phyloP scores from a whole-genome alignment of 2,329 filamentous ascomycete genomes.

The Cladosporium cucumerinum region DNA sequence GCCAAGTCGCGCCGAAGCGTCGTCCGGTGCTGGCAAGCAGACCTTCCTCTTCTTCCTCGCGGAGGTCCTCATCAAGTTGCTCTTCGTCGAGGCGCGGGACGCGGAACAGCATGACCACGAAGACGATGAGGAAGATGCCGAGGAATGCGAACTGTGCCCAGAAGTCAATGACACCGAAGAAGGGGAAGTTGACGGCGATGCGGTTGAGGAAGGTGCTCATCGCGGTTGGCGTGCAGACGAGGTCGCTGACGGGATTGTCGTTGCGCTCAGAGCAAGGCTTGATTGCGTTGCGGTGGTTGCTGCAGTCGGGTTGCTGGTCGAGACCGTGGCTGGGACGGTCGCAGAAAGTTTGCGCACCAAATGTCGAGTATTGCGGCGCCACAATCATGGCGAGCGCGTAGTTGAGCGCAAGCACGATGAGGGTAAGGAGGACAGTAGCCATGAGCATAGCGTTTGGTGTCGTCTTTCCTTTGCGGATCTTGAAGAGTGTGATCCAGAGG shows the following conservation, averaged over 20 bases:
- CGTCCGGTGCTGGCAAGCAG: slow-evolving; percentile 78
- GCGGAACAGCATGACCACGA: slow-evolving; percentile 74
- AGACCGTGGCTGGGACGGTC: slow-evolving; percentile 63
- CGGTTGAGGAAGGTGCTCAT: slow-evolving; percentile 92
- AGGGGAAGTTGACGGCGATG: slow-evolving; percentile 88
- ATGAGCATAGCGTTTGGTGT: slow-evolving; percentile 88
- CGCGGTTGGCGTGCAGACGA: slow-evolving; percentile 86
- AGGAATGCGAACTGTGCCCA: slow-evolving; percentile 96
- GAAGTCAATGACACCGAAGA: slow-evolving; percentile 89
- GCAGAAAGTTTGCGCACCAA: slow-evolving; percentile 92
- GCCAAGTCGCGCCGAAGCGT: slow-evolving; percentile 81
- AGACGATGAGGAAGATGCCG: slow-evolving; percentile 73
- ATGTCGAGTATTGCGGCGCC: slow-evolving; percentile 93
- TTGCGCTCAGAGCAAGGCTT: slow-evolving; percentile 77
- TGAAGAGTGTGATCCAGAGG: slow-evolving; percentile 91
- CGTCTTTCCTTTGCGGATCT: slow-evolving; percentile 83
- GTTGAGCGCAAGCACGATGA: slow-evolving; percentile 88
- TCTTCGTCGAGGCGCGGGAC: slow-evolving; percentile 73
- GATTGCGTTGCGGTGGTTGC: slow-evolving; percentile 66
- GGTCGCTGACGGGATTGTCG: slow-evolving; percentile 65
- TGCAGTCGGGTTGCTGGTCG: slow-evolving; percentile 72
- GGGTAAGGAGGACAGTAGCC: slow-evolving; percentile 82
- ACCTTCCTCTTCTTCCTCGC: slow-evolving; percentile 90
- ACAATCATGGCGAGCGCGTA: slow-evolving; percentile 89
- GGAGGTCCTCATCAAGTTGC: slow-evolving; percentile 81